Evolutionary conservation across 257 asterid genomes (phyloP), one percentile per base, ranked within the genome.

Genomic region (Solanum pinnatisectum): DNA sequence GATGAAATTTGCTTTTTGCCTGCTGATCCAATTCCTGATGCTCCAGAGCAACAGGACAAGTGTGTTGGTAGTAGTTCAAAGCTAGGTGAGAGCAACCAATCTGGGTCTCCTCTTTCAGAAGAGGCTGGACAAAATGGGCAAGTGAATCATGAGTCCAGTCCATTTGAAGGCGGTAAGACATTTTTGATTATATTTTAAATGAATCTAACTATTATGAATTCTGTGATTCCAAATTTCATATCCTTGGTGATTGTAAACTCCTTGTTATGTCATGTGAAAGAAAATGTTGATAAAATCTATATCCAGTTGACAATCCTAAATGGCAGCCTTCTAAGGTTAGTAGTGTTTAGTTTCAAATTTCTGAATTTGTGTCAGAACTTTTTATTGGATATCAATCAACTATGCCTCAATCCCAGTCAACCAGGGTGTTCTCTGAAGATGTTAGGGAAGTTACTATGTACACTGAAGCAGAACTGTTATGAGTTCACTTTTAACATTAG

Each of bases 1-100:
- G 98, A 90, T 59, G 99, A 95, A 89, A 86, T 95, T 72, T 87
- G 95, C 84, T 96, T 91, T 92, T 93, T 96, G 93, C 98, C 98
- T 59, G 94, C 96, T 39, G 94, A 95, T 63, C 99, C 99, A 16
- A 83, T 89, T 86, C 96, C 95, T 2, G 98, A 95, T 94, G 89
- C 88, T 93, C 91, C 94, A 74, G 99, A 94, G 90, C 95, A 90
- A 90, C 95, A 92, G 89, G 96, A 93, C 84, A 91, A 89, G 89
- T 87, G 90, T 90, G 94, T 90, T 74, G 89, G 92, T 70, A 94
- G 92, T 90, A 88, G 90, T 88, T 94, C 93, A 68, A 94, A 93
- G 93, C 91, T 88, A 44, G 96, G 92, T 42, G 96, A 95, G 83
- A 93, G 92, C 77, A 94, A 94, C 89, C 96, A 91, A 87, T 94